Base-by-base conservation (phyloP, 169 alveolate genomes). In the Plasmodium ovale region DNA sequence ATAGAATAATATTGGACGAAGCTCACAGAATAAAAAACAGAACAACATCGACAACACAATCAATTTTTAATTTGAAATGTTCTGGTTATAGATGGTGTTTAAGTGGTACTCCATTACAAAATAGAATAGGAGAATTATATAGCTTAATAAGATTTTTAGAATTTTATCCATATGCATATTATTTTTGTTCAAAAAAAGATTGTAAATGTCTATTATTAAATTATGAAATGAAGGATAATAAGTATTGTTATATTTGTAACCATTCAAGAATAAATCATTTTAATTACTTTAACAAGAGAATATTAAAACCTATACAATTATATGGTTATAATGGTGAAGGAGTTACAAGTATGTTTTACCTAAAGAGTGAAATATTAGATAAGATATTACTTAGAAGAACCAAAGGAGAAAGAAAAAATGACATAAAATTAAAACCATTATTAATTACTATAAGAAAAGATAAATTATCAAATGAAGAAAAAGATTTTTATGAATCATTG, bases 101-200 rank as follows among this genome's bases (percentile, higher is more conserved):
- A 74, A 97, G 99, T 10, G 99, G 99, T 25, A 98, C 99, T 1
- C 99, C 99, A 5, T 95, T 98, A 21, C 98, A 98, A 91, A 98
- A 98, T 93, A 94, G 99, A 35, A 95, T 98, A 14, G 97, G 98
- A 37, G 99, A 98, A 88, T 94, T 98, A 72, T 98, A 96, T 96
- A 93, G 98, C 67, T 94, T 98, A 51, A 92, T 98, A 29, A 95
- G 98, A 69, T 98, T 97, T 88, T 68, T 98, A 59, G 97, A 96
- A 94, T 96, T 97, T 72, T 96, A 96, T 79, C 97, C 97, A 23
- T 95, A 97, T 93, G 98, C 98, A n/a, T 97, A 95, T 92, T 95
- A 95, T 92, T 94, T 95, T 92, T 97, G 98, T 92, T 93, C 93
- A 69, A 95, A 95, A 72, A 93, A 79, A 51, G 97, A 95, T 25